phyloP scores from a whole-genome alignment of 176 grass and related monocot species.

The Eremochloa ophiuroides region DNA sequence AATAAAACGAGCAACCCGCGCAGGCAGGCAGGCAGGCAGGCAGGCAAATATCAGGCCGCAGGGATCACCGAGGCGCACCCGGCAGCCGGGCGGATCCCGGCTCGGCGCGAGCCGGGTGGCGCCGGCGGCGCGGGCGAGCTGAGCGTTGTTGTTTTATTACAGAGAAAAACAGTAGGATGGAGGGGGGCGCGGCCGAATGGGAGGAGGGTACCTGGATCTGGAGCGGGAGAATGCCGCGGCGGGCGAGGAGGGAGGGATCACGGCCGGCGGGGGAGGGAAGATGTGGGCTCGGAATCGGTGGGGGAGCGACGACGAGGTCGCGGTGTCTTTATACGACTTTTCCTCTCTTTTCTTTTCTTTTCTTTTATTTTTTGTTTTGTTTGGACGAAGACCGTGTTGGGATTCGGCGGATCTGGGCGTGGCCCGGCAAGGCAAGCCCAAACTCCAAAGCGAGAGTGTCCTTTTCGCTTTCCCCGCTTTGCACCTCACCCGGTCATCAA shows the following conservation, averaged over 20 bases:
- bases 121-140: neutral
- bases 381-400: neutral
- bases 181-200: neutral
- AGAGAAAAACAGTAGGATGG: neutral
- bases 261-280: neutral
- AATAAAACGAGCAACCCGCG: neutral
- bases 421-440: neutral
- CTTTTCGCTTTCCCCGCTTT: neutral
- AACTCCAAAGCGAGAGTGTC: neutral
- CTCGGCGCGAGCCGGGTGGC: neutral
- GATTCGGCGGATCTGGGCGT: conserved; percentile 32
- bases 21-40: neutral
- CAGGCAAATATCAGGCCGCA: neutral
- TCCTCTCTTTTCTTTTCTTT: neutral
- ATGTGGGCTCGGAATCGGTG: conserved; percentile 18
- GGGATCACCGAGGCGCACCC: neutral
- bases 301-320: conserved; percentile 29
- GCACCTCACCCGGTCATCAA: neutral
- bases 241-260: neutral
- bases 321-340: conserved; percentile 37
- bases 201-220: neutral
- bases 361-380: neutral
- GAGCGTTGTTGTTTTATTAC: neutral
- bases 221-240: neutral
- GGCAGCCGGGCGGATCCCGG: neutral